Conservation (phyloP, 495 filamentous ascomycete species). For the Jackrogersella multiformis region DNA sequence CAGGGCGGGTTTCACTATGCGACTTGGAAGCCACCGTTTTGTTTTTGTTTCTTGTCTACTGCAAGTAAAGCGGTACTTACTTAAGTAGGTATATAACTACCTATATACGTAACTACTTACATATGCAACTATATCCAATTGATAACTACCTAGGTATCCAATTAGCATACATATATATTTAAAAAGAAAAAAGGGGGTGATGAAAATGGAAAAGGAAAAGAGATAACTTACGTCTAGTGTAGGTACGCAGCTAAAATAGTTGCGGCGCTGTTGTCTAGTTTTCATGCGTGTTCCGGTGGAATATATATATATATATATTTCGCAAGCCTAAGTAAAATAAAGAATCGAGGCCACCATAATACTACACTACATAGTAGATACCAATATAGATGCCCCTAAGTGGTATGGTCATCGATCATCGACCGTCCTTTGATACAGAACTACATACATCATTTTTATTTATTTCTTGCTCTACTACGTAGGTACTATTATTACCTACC, state of each 20-base stretch:
- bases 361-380: too few species aligned
- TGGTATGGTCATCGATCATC: too few species aligned
- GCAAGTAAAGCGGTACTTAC: too few species aligned
- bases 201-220: neutral
- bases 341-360: too few species aligned
- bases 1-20: conserved; percentile 34
- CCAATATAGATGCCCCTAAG: too few species aligned
- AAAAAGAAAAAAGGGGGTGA: conserved; percentile 6
- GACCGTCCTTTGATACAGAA: too few species aligned
- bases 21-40: conserved; percentile 7
- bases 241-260: neutral
- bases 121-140: conserved; percentile 8
- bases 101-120: neutral
- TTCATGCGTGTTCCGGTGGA: conserved; percentile 4
- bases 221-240: conserved; percentile 14
- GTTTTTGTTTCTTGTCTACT: conserved; percentile 26
- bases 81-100: neutral
- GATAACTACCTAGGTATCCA: neutral
- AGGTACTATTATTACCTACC: neutral
- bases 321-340: too few species aligned
- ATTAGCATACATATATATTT: neutral
- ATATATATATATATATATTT: too few species aligned
- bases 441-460: too few species aligned
- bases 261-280: neutral
- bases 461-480: neutral